Conservation (phyloP, 345 rosid species). For the Hibiscus trionum region DNA sequence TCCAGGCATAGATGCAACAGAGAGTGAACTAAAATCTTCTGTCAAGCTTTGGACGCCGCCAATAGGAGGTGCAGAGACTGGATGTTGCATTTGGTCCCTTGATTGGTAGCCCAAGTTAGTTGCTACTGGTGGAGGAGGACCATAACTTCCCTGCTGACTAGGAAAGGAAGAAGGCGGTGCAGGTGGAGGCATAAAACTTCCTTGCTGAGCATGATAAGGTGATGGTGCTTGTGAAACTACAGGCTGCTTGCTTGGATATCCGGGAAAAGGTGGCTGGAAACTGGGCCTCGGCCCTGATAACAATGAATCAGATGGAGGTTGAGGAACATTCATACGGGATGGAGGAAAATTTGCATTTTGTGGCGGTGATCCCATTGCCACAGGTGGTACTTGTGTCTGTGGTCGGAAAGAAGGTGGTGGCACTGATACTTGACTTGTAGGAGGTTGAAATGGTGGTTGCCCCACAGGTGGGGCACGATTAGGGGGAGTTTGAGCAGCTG, state of each 20-base stretch:
- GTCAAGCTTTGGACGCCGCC: conserved; percentile 58
- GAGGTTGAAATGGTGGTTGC: conserved; percentile 46
- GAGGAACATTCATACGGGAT: conserved; percentile 30
- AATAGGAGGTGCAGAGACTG: conserved; percentile 56
- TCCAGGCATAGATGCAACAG: conserved; percentile 73
- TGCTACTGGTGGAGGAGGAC: conserved; percentile 31
- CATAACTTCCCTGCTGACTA: conserved; percentile 48
- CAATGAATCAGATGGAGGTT: conserved; percentile 29
- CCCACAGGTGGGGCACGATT: conserved; percentile 36
- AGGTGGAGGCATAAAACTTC: conserved; percentile 38
- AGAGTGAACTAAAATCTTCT: conserved; percentile 82
- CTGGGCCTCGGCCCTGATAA: conserved; percentile 31
- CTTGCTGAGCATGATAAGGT: conserved; percentile 46
- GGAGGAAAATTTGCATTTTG: conserved; percentile 32
- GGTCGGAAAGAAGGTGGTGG: conserved; percentile 35
- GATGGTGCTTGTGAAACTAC: conserved; percentile 39
- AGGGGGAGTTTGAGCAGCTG: conserved; percentile 38
- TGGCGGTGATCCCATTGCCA: conserved; percentile 58
- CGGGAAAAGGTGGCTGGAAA: conserved; percentile 50
- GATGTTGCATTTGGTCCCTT: conserved; percentile 53
- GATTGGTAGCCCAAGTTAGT: conserved; percentile 31
- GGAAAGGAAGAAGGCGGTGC: conserved; percentile 40
- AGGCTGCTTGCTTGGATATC: conserved; percentile 48
- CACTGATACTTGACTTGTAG: conserved; percentile 42
- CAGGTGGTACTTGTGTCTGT: conserved; percentile 41